Evolutionary conservation across 2,329 filamentous ascomycete genomes (phyloP).

Genomic region (Coniochaeta pulveracea): DNA sequence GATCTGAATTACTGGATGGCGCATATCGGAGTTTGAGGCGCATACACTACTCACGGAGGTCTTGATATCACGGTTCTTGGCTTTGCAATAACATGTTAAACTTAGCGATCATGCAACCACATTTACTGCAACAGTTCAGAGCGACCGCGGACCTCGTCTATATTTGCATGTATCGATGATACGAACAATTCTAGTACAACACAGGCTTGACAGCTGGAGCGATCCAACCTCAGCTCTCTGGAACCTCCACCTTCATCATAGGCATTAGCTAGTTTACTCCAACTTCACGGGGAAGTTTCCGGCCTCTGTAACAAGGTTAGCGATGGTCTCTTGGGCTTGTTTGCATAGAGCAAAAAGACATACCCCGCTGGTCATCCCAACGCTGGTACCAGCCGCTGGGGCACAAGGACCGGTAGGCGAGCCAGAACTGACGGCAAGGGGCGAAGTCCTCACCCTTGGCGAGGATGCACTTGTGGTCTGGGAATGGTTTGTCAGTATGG

Average conservation of each 20-base stretch:
- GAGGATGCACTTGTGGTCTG: constrained; percentile 91
- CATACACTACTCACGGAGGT: too few relatives aligned
- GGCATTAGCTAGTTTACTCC: constrained; percentile 35
- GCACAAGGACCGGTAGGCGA: constrained; percentile 95
- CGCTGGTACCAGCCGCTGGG: constrained; percentile 85
- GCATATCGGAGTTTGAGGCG: too few relatives aligned
- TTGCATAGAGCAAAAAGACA: constrained; percentile 21
- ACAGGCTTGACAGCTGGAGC: constrained; percentile 7
- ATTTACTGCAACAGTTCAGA: too few relatives aligned
- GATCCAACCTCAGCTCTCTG: constrained; percentile 8
- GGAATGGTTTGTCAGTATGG: neutral
- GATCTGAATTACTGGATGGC: too few relatives aligned
- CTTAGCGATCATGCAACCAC: too few relatives aligned
- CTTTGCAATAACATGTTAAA: too few relatives aligned
- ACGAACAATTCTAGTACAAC: constrained; percentile 13
- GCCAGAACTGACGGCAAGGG: constrained; percentile 92
- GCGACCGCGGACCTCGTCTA: too few relatives aligned
- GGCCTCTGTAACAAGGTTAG: constrained; percentile 34
- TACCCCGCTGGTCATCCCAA: constrained; percentile 97
- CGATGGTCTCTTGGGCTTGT: neutral
- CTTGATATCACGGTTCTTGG: too few relatives aligned
- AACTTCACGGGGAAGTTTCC: constrained; percentile 59
- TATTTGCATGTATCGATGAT: constrained; percentile 14
- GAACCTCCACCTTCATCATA: neutral
- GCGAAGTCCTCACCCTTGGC: constrained; percentile 98